Base-by-base conservation (phyloP, 257 asterid species). In the Asclepias syriaca region DNA sequence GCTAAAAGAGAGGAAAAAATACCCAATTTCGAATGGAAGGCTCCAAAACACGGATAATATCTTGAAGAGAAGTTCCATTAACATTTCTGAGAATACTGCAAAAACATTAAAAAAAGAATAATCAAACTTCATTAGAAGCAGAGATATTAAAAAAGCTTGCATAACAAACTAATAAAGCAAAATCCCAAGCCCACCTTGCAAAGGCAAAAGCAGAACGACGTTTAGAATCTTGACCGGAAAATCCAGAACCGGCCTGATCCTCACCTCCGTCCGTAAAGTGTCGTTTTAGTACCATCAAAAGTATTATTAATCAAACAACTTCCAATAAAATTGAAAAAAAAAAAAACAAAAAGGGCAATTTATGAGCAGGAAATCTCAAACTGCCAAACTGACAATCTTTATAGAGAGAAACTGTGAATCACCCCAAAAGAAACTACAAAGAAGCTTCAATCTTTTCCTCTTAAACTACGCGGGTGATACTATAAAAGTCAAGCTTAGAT, bases 271-370 rank as follows among this genome's bases (percentile, higher is more conserved):
- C 87, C 68, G 80, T 60, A 21, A 79, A 74, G 46, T 72, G 78
- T 68, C 98, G 85, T 74, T 87, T 90, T 75, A 27, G 77, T 79
- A 82, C 88, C 98, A 90, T 90, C 85, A 87, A 82, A 80, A 46
- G 54, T n/a, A 69, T 63, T n/a, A 69, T 63, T 19, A 29, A 32
- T 24, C 40, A 50, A 19, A 19, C 34, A 39, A 45, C 6, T 50
- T 45, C 6, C 57, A 32, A 49, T 24, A n/a, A 49, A 29, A 49
- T 58, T 6, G 54, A 68, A 29, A 16, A 56, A 67, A 3, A 53
- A 66, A 48, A 15, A 67, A 3, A 53, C 55, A 48, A 15, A 39
- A 18, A 58, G 37, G 19, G n/a, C 75, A 53, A 53, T 13, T 34
- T 24, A 5, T 5, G 71, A 67, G 80, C 72, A 78, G 82, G 84